These are phyloP conservation scores for Cerioporus squamosus DNA, from an alignment of 1,284 basidiomycete species.

Conservation along the genomic window DNA sequence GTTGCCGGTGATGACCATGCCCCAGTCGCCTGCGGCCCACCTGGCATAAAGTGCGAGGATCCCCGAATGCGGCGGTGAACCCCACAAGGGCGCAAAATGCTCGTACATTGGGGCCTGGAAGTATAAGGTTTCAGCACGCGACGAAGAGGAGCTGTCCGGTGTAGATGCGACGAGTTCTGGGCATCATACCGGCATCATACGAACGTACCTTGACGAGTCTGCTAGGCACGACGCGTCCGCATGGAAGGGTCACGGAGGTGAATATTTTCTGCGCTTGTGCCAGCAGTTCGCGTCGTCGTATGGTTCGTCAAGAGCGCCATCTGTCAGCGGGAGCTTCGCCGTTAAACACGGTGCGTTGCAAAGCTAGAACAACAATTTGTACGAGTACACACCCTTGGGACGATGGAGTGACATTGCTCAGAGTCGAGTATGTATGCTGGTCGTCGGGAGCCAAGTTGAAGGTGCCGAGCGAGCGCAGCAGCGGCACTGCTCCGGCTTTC, in stretches of 20 bases:
- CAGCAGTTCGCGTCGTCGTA: conserved; percentile 4
- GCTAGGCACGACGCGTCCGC: conserved; percentile 25
- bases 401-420: no score
- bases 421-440: no score
- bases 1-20: conserved; percentile 91
- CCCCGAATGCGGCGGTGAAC: conserved; percentile 72
- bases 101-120: conserved; percentile 83
- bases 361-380: no score
- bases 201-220: conserved; percentile 29
- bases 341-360: no score
- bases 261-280: conserved; percentile 15
- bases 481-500: no score
- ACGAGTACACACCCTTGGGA: no score
- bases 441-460: no score
- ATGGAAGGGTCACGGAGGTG: conserved; percentile 21
- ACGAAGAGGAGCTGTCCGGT: no score
- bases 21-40: conserved; percentile 86
- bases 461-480: no score
- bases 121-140: conserved; percentile 30
- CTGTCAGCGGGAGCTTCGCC: no score
- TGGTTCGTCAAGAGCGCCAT: not conserved
- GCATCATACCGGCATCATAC: not conserved
- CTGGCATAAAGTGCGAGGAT: conserved; percentile 73
- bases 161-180: not conserved
- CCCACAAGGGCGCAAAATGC: conserved; percentile 68